Evolutionary conservation across 495 filamentous ascomycete species (phyloP), one percentile per base, ranked within the genome.

Genomic region (Neurospora sp.): DNA sequence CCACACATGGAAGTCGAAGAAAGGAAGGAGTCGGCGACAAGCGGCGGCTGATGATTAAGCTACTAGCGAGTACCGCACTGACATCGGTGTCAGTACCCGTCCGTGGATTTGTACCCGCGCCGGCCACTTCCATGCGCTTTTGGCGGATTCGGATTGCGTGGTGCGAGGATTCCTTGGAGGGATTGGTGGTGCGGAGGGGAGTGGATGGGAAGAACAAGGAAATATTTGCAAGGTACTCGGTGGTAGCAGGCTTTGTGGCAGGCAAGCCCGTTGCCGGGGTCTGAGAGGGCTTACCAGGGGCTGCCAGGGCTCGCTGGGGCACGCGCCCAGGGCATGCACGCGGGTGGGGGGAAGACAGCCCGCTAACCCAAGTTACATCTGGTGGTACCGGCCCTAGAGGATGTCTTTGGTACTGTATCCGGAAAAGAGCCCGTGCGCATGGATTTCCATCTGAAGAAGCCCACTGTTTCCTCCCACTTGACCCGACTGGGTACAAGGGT

Each of bases 71-170:
- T 54, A 62, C 54, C 54, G 54, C 54, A 66, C 54, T 66, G 54
- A 28, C 54, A 66, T 78, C 77, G 78, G 77, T 76, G 71, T 73
- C 77, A 21, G 78, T 79, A 79, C 78, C 78, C 78, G 77, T 72
- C 59, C 21, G 75, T 77, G 72, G 71, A 74, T 62, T 62, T 62
- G 15, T 62, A 62, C 54, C 54, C 54, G 54, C 54, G 54, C 54
- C 28, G 54, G 54, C 54, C 54, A 66, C 54, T 34, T 34, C 28
- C 54, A 66, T 66, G 54, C 54, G 54, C 28, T 66, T 34, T 66
- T 66, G 54, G 54, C 54, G 54, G 54, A 66, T 66, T 66, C 54
- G 28, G 54, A 66, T 66, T 66, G 54, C 54, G 54, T 62, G 54
- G 54, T 62, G 54, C 54, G 54, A 62, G 54, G 54, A 8, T 31